These are phyloP conservation scores for Neurospora discreta DNA, from an alignment of 495 filamentous ascomycete species.

Conservation along the genomic window DNA sequence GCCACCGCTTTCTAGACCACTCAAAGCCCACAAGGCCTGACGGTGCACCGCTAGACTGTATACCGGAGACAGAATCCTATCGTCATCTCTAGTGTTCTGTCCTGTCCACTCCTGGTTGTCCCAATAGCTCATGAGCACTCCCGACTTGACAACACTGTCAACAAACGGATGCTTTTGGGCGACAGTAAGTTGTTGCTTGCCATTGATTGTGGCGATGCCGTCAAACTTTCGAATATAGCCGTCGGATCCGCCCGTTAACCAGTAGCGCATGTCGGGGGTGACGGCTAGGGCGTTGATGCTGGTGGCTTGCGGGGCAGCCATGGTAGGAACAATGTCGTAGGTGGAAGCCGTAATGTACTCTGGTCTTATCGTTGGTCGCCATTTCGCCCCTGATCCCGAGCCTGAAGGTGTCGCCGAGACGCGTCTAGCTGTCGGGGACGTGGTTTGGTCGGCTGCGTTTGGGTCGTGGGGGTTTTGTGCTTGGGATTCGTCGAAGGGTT, in stretches of 20 bases:
- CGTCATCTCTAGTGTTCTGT: conserved; percentile 35
- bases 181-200: conserved; percentile 85
- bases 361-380: conserved; percentile 58
- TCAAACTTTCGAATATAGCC: conserved; percentile 94
- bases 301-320: conserved; percentile 89
- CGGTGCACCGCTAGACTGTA: conserved; percentile 89
- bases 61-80: conserved; percentile 62
- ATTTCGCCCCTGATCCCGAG: conserved; percentile 28
- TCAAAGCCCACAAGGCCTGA: conserved; percentile 81
- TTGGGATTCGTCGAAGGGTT: conserved; percentile 24
- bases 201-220: conserved; percentile 89
- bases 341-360: conserved; percentile 72
- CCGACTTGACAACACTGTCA: conserved; percentile 90
- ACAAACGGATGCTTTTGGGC: conserved; percentile 96
- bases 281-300: conserved; percentile 88
- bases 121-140: conserved; percentile 91
- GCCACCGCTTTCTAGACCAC: conserved; percentile 77
- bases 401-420: conserved; percentile 39
- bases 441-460: conserved; percentile 32
- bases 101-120: conserved; percentile 60
- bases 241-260: conserved; percentile 87
- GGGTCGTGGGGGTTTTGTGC: conserved; percentile 42
- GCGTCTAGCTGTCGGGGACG: conserved; percentile 14
- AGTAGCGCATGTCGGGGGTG: conserved; percentile 91
- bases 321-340: conserved; percentile 95